phyloP scores from a whole-genome alignment of 2,329 filamentous ascomycete genomes.

The Trichoderma polysporum region DNA sequence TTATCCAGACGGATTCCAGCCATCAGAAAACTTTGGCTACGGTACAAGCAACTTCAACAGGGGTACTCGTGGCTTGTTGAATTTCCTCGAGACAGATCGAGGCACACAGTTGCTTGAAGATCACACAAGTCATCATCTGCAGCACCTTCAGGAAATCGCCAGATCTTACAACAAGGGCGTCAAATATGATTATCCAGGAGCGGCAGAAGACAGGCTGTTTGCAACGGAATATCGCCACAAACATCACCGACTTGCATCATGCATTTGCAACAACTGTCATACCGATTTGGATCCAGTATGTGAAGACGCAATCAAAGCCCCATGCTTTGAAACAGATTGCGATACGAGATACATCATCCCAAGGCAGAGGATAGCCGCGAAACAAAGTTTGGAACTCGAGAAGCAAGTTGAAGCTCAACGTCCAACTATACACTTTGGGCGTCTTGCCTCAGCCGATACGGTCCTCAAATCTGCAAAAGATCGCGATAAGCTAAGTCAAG shows the following conservation, averaged over 20 bases:
- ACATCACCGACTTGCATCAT: constrained; percentile 26
- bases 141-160: constrained; percentile 15
- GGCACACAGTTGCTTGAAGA: background rate
- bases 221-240: constrained; percentile 35
- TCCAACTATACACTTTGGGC: constrained; percentile 37
- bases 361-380: constrained; percentile 28
- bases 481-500: constrained; percentile 36
- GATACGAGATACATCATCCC: constrained; percentile 29
- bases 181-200: constrained; percentile 30
- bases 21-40: constrained; percentile 30
- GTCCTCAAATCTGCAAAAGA: constrained; percentile 39
- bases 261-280: constrained; percentile 20
- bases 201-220: constrained; percentile 32
- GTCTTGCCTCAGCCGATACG: constrained; percentile 39
- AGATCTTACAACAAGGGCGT: background rate
- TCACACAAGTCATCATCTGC: constrained; percentile 18
- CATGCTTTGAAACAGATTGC: constrained; percentile 22
- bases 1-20: constrained; percentile 27
- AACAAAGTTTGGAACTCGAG: constrained; percentile 2
- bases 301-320: constrained; percentile 9
- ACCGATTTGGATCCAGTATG: constrained; percentile 15
- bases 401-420: constrained; percentile 20
- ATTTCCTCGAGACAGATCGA: constrained; percentile 24
- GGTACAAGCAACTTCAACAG: constrained; percentile 26
- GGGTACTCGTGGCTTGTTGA: constrained; percentile 31